These are phyloP conservation scores for Barnettozyma populi DNA, from an alignment of 805 yeast species.

Conservation along the genomic window DNA sequence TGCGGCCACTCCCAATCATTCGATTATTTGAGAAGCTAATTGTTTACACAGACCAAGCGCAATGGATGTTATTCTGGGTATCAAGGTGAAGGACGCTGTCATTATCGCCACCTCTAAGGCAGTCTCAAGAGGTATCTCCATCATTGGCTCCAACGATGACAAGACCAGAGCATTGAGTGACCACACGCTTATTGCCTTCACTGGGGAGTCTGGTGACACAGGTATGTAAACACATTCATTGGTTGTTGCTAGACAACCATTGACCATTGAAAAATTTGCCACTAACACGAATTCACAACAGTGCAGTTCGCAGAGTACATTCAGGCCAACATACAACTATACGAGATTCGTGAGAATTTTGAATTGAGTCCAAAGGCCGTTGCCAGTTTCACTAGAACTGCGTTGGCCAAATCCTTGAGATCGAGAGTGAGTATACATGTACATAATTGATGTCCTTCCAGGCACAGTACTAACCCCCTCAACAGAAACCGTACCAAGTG, in stretches of 20 bases:
- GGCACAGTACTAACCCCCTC: slow-evolving; percentile 8
- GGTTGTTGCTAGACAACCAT: background rate
- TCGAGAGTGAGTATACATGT: slow-evolving; percentile 44
- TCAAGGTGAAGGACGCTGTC: slow-evolving; percentile 74
- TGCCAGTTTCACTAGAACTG: slow-evolving; percentile 82
- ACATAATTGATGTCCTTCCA: background rate
- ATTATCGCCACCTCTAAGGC: slow-evolving; percentile 94
- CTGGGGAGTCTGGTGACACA: slow-evolving; percentile 97
- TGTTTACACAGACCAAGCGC: background rate
- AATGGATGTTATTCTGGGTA: slow-evolving; percentile 91
- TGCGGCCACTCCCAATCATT: background rate
- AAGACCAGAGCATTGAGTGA: slow-evolving; percentile 71
- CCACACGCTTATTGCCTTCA: slow-evolving; percentile 78
- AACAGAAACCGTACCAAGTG: slow-evolving; percentile 83
- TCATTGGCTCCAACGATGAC: slow-evolving; percentile 72
- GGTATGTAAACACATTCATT: slow-evolving; percentile 22
- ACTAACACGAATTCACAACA: slow-evolving; percentile 10
- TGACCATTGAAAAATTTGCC: slow-evolving; percentile 2
- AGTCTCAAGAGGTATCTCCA: slow-evolving; percentile 83
- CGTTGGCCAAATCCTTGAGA: slow-evolving; percentile 82
- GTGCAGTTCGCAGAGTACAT: slow-evolving; percentile 92
- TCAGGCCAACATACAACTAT: slow-evolving; percentile 86
- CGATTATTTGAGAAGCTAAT: background rate
- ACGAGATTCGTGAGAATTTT: slow-evolving; percentile 75
- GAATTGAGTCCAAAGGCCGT: slow-evolving; percentile 84